These are phyloP conservation scores for Pelargonium citronellum DNA, from an alignment of 441 rosid genomes.

Conservation along the genomic window DNA sequence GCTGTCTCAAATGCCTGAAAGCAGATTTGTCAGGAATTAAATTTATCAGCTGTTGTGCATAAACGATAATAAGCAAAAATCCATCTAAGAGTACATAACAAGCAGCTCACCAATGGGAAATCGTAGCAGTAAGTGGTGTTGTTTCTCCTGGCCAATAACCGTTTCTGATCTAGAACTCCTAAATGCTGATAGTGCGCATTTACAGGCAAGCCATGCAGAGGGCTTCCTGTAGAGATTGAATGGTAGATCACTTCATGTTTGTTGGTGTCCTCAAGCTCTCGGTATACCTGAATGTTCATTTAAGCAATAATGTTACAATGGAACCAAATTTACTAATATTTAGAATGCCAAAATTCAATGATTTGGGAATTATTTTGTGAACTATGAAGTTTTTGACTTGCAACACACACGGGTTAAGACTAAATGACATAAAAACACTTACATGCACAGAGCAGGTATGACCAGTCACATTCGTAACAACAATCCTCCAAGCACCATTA, in stretches of 20 bases:
- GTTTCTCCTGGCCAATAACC: slow-evolving; percentile 72
- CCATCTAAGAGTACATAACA: background rate
- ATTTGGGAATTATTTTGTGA: background rate
- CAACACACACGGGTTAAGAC: background rate
- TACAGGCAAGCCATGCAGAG: slow-evolving; percentile 60
- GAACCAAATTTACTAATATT: background rate
- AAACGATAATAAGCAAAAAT: background rate
- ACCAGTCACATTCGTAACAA: slow-evolving; percentile 83
- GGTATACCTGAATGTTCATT: slow-evolving; percentile 64
- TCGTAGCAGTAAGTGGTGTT: slow-evolving; percentile 97
- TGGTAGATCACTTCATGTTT: slow-evolving; percentile 56
- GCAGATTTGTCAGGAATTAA: slow-evolving; percentile 12
- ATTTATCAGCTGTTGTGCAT: background rate
- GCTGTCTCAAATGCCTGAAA: slow-evolving; percentile 92
- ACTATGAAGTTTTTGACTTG: background rate
- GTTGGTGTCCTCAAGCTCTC: slow-evolving; percentile 69
- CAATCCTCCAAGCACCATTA: slow-evolving; percentile 95
- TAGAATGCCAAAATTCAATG: background rate
- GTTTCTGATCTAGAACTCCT: slow-evolving; percentile 74
- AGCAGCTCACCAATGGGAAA: slow-evolving; percentile 77
- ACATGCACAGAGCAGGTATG: slow-evolving; percentile 90
- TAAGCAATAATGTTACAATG: slow-evolving; percentile 13
- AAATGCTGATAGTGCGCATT: slow-evolving; percentile 66
- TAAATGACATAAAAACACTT: slow-evolving; percentile 32
- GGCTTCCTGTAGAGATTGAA: slow-evolving; percentile 54